Evolutionary conservation across 345 rosid genomes (phyloP), one percentile per base, ranked within the genome.

Genomic region (Gossypioides kirkii): DNA sequence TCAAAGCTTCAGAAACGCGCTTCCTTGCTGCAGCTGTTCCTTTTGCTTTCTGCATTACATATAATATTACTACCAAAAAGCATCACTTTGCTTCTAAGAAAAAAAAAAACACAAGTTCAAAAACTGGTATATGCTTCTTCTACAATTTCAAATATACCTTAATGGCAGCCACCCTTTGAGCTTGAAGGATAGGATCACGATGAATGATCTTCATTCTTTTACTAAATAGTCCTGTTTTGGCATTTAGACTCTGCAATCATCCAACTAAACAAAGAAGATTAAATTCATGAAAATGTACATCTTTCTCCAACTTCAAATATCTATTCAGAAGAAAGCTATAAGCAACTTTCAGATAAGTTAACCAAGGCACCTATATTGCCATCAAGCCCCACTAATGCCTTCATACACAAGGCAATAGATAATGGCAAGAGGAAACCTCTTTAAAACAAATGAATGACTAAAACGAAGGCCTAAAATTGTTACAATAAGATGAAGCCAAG

Each of bases 161-260:
- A 61, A 94, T 94, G 13, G 97, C 91, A 86, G 97, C 96, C 75
- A 89, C 91, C 76, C 97, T 82, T 74, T 91, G 93, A 10, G 97
- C 98, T 72, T 79, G 94, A 78, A 91, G 97, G 41, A 58, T 84
- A 1, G 97, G 97, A 82, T 94, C 87, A 43, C 90, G 77, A 76
- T 94, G 98, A 75, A 92, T 89, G 55, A 94, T 84, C 87, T 89
- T 90, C 97, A 94, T 94, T 73, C 95, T 85, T 56, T 90, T 94
- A 71, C 91, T 92, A 80, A 94, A 88, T 32, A 92, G 80, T 77
- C 97, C 98, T 54, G 97, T 94, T 85, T 90, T 91, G 72, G 96
- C 98, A 83, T 94, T 94, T 38, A 94, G 95, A 84, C 90, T 87
- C 97, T 94, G 87, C 78, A 86, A 81, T 72, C 76, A 80, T 69